Evolutionary conservation across 345 rosid genomes (phyloP).

Genomic region (Microcos paniculata): DNA sequence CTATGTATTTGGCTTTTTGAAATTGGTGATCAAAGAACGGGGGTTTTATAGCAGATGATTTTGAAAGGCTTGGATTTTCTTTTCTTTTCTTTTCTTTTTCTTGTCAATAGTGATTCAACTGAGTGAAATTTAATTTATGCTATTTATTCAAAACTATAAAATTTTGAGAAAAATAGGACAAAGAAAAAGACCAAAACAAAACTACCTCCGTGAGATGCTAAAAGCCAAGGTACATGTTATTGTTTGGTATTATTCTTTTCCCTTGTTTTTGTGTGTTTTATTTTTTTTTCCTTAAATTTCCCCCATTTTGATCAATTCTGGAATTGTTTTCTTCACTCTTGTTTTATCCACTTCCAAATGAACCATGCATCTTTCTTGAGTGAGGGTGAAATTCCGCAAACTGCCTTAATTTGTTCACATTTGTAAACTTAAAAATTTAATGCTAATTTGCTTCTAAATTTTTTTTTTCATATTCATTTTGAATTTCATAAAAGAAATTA

Average conservation of each 20-base stretch:
- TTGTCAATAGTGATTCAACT: neutral
- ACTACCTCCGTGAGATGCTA: constrained; percentile 22
- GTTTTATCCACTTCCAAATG: neutral
- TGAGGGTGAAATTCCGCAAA: no score
- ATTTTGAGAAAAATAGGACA: neutral
- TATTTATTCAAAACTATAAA: neutral
- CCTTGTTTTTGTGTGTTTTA: neutral
- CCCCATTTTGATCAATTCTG: neutral
- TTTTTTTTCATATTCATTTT: no score
- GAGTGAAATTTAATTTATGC: neutral
- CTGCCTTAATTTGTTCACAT: no score
- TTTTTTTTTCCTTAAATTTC: neutral
- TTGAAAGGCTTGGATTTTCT: neutral
- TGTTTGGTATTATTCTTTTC: neutral
- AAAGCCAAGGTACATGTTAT: constrained; percentile 26
- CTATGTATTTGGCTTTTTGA: neutral
- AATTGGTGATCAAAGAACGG: neutral
- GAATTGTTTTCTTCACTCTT: neutral
- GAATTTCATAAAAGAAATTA: no score
- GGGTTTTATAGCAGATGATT: constrained; percentile 9
- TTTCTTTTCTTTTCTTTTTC: no score
- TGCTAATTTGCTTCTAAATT: no score
- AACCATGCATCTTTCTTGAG: no score
- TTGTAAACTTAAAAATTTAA: no score
- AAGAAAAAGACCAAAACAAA: constrained; percentile 4